phyloP scores from a whole-genome alignment of 257 asterid species.

The Salvia splendens region DNA sequence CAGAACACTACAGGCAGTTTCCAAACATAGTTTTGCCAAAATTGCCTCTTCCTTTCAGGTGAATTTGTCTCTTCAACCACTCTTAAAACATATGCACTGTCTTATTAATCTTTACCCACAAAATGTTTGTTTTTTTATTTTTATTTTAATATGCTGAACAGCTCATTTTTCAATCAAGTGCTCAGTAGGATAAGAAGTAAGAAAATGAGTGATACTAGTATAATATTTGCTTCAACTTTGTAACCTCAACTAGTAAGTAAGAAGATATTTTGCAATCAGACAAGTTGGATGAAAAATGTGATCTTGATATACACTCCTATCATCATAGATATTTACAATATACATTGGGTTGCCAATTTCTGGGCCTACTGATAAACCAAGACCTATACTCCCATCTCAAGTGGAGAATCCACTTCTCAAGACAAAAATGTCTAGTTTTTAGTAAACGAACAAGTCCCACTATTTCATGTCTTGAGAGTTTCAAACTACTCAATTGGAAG shows the following conservation, averaged over 20 bases:
- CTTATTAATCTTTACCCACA: constrained; percentile 13
- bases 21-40: constrained; percentile 37
- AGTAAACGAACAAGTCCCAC: constrained; percentile 9
- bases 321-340: too few relatives aligned
- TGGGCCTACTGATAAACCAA: constrained; percentile 22
- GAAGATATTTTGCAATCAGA: constrained; percentile 11
- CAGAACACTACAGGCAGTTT: constrained; percentile 35
- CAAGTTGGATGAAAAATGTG: not conserved
- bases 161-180: not conserved
- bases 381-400: constrained; percentile 23
- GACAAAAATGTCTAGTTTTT: constrained; percentile 21
- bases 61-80: constrained; percentile 42
- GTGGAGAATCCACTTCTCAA: constrained; percentile 38
- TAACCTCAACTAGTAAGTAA: not conserved
- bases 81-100: constrained; percentile 29
- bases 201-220: not conserved
- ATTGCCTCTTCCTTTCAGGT: constrained; percentile 41
- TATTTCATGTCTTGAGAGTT: constrained; percentile 1
- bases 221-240: not conserved
- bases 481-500: not conserved
- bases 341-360: not conserved
- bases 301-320: not conserved
- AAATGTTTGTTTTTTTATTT: not conserved
- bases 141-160: not conserved
- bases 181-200: not conserved